Base-by-base conservation (phyloP, 257 asterid species). In the Petunia axillaris region DNA sequence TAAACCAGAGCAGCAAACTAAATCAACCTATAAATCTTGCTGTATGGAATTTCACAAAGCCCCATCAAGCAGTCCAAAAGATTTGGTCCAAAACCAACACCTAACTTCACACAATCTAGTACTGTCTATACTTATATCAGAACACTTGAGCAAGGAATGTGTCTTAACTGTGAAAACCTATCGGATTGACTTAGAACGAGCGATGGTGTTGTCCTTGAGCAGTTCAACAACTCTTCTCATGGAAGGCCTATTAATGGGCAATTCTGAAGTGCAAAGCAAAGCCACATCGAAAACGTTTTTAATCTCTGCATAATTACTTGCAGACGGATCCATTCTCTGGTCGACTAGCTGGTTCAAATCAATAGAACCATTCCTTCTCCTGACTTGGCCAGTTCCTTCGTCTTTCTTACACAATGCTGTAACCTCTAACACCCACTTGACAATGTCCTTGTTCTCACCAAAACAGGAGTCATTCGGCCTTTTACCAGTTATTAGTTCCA, bases 151-250 rank as follows among this genome's bases (percentile, higher is more conserved):
- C 36, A 50, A 70, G 77, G 46, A 50, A 25, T 60, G 50, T 73
- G 43, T 70, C 5, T 13, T 16, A 25, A 46, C 76, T 46, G 59
- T 70, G 76, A 70, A 70, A 46, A 70, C 58, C 77, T 64, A 64
- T 35, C 38, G 14, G 53, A 35, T 53, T 85, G 73, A 82, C 85
- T 86, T 80, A n/a, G 85, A 54, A 77, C 71, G 86, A 63, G 68
- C 35, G 11, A 63, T 66, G 3, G 85, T 53, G 35, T 57, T 86
- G 38, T 79, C 84, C 82, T 88, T 87, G 79, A 93, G 89, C 89
- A 90, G 52, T 81, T 93, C 97, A 36, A 89, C 90, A 36, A 91
- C 95, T 85, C 87, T 90, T 88, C 94, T 88, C 98, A 93, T 91
- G 83, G 98, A 89, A 6, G 98, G 98, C 81, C 98, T 87, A 84